phyloP scores from a whole-genome alignment of 805 yeast species.

The Nakazawaea molendinolei region DNA sequence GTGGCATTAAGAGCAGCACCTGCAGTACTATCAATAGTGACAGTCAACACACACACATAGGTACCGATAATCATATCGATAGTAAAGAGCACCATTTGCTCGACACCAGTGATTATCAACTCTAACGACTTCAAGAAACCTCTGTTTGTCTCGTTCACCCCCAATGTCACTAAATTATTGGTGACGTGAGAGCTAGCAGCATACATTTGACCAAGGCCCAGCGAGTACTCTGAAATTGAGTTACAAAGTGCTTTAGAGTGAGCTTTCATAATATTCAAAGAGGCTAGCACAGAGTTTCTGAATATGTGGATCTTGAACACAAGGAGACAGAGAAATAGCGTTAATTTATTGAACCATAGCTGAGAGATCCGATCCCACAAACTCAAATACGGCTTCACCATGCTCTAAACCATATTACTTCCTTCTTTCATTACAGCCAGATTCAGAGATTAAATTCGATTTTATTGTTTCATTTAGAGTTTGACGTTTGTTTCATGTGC shows the following conservation, averaged over 20 bases:
- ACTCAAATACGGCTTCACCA: constrained; percentile 31
- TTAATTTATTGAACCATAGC: constrained; percentile 57
- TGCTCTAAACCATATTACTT: no score
- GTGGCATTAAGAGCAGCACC: constrained; percentile 71
- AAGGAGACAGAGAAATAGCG: constrained; percentile 49
- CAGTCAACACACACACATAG: constrained; percentile 71
- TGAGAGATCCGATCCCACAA: constrained; percentile 54
- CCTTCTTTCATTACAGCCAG: no score
- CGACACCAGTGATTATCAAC: constrained; percentile 47
- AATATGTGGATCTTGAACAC: constrained; percentile 58
- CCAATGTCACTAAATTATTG: no score
- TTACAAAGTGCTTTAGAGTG: constrained; percentile 39
- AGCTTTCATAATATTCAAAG: constrained; percentile 32
- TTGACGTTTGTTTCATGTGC: no score
- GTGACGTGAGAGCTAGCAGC: no score
- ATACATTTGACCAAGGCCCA: constrained; percentile 35
- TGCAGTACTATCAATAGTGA: constrained; percentile 67
- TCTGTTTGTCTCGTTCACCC: constrained; percentile 41
- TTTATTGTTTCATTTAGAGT: no score
- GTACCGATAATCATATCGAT: constrained; percentile 80
- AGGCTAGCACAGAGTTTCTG: constrained; percentile 34
- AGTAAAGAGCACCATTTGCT: constrained; percentile 53
- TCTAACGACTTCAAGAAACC: constrained; percentile 38
- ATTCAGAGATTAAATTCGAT: no score
- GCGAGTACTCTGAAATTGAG: constrained; percentile 33